phyloP scores from a whole-genome alignment of 2,329 filamentous ascomycete genomes.

The Claviceps africana region DNA sequence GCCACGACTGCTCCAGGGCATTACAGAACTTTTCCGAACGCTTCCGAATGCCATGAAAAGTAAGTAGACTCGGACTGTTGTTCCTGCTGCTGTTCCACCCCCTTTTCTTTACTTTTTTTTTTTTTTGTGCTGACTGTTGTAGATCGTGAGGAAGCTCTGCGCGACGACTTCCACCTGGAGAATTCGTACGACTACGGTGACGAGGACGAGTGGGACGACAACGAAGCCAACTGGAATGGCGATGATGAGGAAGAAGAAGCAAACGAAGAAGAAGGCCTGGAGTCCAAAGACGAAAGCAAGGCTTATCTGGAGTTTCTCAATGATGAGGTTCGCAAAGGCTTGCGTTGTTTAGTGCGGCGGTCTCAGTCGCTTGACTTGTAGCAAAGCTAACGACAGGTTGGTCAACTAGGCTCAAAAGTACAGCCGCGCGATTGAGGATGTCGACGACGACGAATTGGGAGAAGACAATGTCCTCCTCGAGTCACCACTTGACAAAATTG shows the following conservation, averaged over 20 bases:
- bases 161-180: constrained; percentile 69
- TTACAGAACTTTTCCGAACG: constrained; percentile 83
- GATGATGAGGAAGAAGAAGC: constrained; percentile 57
- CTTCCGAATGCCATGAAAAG: constrained; percentile 77
- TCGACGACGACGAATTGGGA: constrained; percentile 75
- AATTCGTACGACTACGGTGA: constrained; percentile 50
- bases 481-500: constrained; percentile 86
- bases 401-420: constrained; percentile 62
- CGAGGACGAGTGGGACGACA: constrained; percentile 72
- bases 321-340: constrained; percentile 52
- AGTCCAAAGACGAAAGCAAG: constrained; percentile 78
- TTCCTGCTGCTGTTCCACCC: too few relatives aligned
- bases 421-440: constrained; percentile 50
- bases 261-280: constrained; percentile 47
- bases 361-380: too few relatives aligned
- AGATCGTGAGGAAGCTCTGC: constrained; percentile 84
- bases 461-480: constrained; percentile 89
- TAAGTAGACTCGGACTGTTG: constrained; percentile 37
- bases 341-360: too few relatives aligned
- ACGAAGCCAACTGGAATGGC: constrained; percentile 67
- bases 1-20: constrained; percentile 77
- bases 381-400: background rate
- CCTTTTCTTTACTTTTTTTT: background rate
- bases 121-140: background rate
- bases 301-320: constrained; percentile 94